Conservation (phyloP, 1,284 basidiomycete species). For the Trichosporon coremiiforme region DNA sequence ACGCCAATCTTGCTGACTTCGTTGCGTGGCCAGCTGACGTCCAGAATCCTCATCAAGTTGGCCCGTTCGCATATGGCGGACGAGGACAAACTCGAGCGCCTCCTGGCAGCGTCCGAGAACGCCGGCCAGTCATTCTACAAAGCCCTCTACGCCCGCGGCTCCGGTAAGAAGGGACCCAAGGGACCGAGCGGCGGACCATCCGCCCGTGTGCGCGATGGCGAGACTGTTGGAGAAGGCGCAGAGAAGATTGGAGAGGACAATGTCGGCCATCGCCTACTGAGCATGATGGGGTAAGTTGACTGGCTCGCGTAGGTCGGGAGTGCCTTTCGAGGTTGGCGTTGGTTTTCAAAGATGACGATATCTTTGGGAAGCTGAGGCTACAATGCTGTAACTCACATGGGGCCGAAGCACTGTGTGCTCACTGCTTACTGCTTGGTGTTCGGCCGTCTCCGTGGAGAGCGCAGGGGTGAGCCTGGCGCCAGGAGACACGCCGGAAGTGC, state of each 20-base stretch:
- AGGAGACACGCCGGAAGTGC: not conserved
- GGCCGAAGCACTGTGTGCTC: too few relatives aligned
- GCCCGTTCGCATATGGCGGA: constrained; percentile 62
- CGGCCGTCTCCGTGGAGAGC: not conserved
- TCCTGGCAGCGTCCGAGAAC: constrained; percentile 56
- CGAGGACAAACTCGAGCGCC: constrained; percentile 64
- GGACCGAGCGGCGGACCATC: constrained; percentile 33
- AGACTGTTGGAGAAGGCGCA: constrained; percentile 53
- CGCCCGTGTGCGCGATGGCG: constrained; percentile 51
- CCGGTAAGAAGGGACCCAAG: constrained; percentile 12
- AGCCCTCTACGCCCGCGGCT: constrained; percentile 40
- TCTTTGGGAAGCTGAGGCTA: not conserved
- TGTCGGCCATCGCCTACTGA: constrained; percentile 55
- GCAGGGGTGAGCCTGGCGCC: not conserved
- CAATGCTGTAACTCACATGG: not conserved
- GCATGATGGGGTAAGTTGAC: constrained; percentile 52
- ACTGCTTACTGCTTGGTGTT: not conserved
- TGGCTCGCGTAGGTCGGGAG: not conserved
- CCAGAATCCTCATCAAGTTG: constrained; percentile 71
- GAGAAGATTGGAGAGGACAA: constrained; percentile 54
- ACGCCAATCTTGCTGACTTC: not conserved
- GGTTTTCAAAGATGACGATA: not conserved
- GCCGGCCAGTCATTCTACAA: constrained; percentile 51
- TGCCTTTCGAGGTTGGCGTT: not conserved
- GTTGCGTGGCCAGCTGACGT: constrained; percentile 17